phyloP scores from a whole-genome alignment of 2,329 filamentous ascomycete species.

The Calonectria leucothoes region DNA sequence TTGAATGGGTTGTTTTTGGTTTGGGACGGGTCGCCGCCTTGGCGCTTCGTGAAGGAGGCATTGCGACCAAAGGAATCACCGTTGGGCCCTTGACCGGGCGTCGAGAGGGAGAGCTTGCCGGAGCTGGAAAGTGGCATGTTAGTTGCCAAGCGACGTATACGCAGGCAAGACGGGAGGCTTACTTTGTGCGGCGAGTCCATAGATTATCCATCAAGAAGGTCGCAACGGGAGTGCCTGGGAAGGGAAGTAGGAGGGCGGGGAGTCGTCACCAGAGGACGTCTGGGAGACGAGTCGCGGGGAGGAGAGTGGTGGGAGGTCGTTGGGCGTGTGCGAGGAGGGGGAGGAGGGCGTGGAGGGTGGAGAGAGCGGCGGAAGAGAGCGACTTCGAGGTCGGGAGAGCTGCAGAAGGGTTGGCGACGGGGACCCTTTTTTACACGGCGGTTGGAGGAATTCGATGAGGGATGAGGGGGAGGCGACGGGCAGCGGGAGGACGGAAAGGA shows the following conservation, averaged over 20 bases:
- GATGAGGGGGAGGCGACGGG: slow-evolving; percentile 20
- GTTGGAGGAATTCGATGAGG: slow-evolving; percentile 11
- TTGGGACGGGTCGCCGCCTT: slow-evolving; percentile 78
- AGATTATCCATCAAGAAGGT: slow-evolving; percentile 69
- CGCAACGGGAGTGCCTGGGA: slow-evolving; percentile 37
- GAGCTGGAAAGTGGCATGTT: slow-evolving; percentile 61
- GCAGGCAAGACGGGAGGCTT: slow-evolving; percentile 49
- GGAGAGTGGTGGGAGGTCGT: slow-evolving; percentile 8
- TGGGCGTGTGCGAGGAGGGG: not conserved
- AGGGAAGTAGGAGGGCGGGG: slow-evolving; percentile 35
- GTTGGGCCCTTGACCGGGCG: slow-evolving; percentile 68
- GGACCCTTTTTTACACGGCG: slow-evolving; percentile 2
- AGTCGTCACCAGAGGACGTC: slow-evolving; percentile 38
- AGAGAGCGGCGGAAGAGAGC: not conserved
- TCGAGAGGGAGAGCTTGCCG: slow-evolving; percentile 92
- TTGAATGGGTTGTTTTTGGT: slow-evolving; percentile 82
- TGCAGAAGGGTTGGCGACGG: slow-evolving; percentile 9
- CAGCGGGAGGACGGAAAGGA: slow-evolving; percentile 1
- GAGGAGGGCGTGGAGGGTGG: not conserved
- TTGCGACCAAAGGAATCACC: slow-evolving; percentile 71
- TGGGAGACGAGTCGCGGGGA: slow-evolving; percentile 24
- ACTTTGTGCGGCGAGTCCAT: slow-evolving; percentile 90
- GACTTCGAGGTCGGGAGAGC: slow-evolving; percentile 3
- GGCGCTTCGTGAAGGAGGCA: slow-evolving; percentile 76
- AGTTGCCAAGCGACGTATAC: slow-evolving; percentile 25